Evolutionary conservation across 805 yeast genomes (phyloP), one percentile per base, ranked within the genome.

Genomic region (Candida methanosorbosa): DNA sequence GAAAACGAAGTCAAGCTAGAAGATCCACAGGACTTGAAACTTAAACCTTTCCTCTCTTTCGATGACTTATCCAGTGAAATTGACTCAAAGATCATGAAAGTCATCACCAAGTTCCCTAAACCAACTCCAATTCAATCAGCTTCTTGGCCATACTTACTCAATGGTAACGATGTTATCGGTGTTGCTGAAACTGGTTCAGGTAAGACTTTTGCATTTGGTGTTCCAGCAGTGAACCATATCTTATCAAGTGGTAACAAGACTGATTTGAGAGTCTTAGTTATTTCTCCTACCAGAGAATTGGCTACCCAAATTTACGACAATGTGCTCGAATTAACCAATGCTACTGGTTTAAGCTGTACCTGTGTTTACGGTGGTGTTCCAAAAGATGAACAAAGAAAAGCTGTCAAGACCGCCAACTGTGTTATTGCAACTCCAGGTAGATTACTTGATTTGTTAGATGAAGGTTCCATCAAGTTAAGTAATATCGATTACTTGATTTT

Each of bases 371-470:
- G 99, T 46, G 99, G 99, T 63, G 98, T 92, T 38, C 82, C 95
- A 48, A 92, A 92, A 56, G 90, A 84, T 38, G 94, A 82, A 42
- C 99, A 92, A 64, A 75, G 90, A 56, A 66, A 61, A 34, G 75
- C 76, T 36, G 64, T 90, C 43, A 70, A 65, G 44, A 76, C 87
- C 18, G 77, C 87, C 18, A 80, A 83, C 45, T 77, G 86, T 40
- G 90, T 90, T 16, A 84, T 92, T 48, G 98, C 97, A 22, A 92
- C 98, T 3, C 98, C 98, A n/a, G 99, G 99, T 46, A 77, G 99
- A 59, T 68, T 92, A 50, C 70, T 87, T 39, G 99, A 92, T 65
- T 68, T 92, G 51, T 66, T 90, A 47, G 81, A 87, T 40, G 97
- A 90, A 54, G 94, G 95, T 12, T 72, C 88, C 23, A 78, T 84